Evolutionary conservation across 768 basidiomycete species (phyloP), one percentile per base, ranked within the genome.

Genomic region (Tricholoma sp.): DNA sequence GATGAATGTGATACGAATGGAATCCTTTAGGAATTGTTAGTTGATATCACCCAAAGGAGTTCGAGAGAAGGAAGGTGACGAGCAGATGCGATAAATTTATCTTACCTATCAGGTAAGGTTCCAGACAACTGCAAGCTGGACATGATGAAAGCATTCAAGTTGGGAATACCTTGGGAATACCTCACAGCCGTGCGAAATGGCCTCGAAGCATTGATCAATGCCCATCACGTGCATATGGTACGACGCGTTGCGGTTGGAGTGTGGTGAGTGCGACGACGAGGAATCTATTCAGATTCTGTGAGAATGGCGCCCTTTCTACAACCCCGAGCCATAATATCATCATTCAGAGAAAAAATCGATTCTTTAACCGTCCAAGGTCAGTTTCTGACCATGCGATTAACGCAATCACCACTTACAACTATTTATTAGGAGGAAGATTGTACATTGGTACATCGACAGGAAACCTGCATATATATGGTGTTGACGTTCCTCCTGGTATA

Each of bases 381-480:
- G 53, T 49, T 27, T 7, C 2, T 24, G 24, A 47, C 16, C n/a
- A 19, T n/a, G 24, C 29, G 43, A 52, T 41, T 2, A 16, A 47
- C 8, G 21, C 22, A 4, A 51, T 22, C 9, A 4, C 45, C 35
- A 31, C 57, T 54, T 21, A 29, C 51, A 45, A 59, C 19, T 19
- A n/a, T 50, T 29, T 9, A n/a, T 21, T 63, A 86, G 85, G 77
- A 27, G 79, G 82, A 66, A 74, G 76, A 61, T 66, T 90, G 19
- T 91, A 86, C 63, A 63, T 88, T 56, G 86, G 85, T 14, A 84
- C 85, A 18, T 73, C 79, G 4, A 75, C 70, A 0, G 86, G 86
- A 24, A 83, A 67, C 57, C 65, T 88, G 49, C 73, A 79, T 41
- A 72, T 84, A 46, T 86, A 85, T 61, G 68, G 72, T 31, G 60